phyloP scores from a whole-genome alignment of 2,329 filamentous ascomycete genomes.

The Pseudogymnoascus destructans region DNA sequence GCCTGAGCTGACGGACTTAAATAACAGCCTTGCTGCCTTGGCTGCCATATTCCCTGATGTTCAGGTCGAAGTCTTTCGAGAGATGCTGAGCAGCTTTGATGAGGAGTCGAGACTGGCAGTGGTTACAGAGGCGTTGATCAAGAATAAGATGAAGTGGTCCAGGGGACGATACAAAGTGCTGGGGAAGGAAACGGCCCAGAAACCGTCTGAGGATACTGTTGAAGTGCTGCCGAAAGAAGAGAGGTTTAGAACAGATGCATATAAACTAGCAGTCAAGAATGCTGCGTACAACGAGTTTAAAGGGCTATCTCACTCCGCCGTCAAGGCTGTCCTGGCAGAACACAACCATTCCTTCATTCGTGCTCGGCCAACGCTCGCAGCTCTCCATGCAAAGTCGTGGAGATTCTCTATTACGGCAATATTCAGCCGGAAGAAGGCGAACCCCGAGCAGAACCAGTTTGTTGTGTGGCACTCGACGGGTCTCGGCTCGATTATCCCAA shows the following conservation, averaged over 20 bases:
- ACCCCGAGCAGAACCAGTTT: constrained; percentile 46
- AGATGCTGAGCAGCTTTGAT: constrained; percentile 64
- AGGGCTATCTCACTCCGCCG: constrained; percentile 57
- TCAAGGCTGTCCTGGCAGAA: constrained; percentile 68
- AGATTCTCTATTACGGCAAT: constrained; percentile 58
- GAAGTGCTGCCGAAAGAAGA: constrained; percentile 43
- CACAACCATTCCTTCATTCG: constrained; percentile 67
- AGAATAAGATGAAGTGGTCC: constrained; percentile 56
- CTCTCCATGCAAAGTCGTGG: constrained; percentile 62
- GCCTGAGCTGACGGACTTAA: constrained; percentile 55
- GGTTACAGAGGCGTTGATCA: constrained; percentile 64
- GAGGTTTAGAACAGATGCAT: constrained; percentile 51
- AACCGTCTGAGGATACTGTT: constrained; percentile 24
- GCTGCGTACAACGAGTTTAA: constrained; percentile 64
- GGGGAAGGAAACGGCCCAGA: constrained; percentile 21
- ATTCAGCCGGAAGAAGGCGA: constrained; percentile 50
- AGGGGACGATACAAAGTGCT: constrained; percentile 50
- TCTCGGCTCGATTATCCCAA: constrained; percentile 43
- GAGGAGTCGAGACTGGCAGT: constrained; percentile 65
- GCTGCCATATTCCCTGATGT: constrained; percentile 65
- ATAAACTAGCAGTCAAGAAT: constrained; percentile 55
- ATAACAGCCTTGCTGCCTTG: constrained; percentile 54
- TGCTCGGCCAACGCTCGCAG: constrained; percentile 55
- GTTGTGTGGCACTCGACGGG: constrained; percentile 47
- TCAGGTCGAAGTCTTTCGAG: constrained; percentile 70